phyloP scores from a whole-genome alignment of 352 stramenopile species.

The Globisporangium orthogonon region DNA sequence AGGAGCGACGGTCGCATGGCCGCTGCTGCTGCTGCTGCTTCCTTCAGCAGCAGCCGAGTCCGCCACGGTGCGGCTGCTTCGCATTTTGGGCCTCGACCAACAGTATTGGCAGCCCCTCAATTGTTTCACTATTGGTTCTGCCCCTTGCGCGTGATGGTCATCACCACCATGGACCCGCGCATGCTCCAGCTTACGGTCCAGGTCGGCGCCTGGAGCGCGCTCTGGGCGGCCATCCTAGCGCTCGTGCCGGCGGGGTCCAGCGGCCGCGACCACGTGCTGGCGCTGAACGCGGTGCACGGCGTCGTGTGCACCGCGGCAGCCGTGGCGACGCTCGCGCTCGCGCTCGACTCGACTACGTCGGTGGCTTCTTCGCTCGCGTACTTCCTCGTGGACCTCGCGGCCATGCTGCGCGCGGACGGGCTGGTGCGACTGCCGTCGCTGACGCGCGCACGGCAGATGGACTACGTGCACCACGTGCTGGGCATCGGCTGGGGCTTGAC shows the following conservation, averaged over 20 bases:
- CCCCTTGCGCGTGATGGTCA: no score
- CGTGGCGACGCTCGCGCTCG: conserved; percentile 30
- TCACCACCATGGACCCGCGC: conserved; percentile 17
- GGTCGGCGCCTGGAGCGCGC: conserved; percentile 31
- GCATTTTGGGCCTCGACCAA: neutral
- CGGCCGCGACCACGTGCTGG: conserved; percentile 58
- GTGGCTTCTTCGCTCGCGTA: conserved; percentile 55
- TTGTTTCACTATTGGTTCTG: no score
- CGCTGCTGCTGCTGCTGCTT: neutral
- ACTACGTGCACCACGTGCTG: conserved; percentile 68
- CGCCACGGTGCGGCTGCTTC: no score
- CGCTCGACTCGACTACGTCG: conserved; percentile 45
- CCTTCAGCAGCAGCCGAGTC: no score
- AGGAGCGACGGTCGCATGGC: neutral
- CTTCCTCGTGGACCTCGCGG: conserved; percentile 65
- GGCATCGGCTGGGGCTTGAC: conserved; percentile 54
- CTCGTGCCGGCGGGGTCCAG: conserved; percentile 28
- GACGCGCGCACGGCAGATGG: conserved; percentile 48
- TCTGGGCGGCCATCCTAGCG: conserved; percentile 49
- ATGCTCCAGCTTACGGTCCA: conserved; percentile 23
- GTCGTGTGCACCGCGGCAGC: conserved; percentile 52
- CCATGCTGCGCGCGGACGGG: conserved; percentile 51
- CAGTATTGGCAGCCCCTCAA: no score
- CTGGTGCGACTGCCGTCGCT: conserved; percentile 27
- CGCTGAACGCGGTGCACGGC: conserved; percentile 62